These are phyloP conservation scores for Microbotryomycetes sp. DNA, from an alignment of 1,284 basidiomycete species.

Conservation along the genomic window DNA sequence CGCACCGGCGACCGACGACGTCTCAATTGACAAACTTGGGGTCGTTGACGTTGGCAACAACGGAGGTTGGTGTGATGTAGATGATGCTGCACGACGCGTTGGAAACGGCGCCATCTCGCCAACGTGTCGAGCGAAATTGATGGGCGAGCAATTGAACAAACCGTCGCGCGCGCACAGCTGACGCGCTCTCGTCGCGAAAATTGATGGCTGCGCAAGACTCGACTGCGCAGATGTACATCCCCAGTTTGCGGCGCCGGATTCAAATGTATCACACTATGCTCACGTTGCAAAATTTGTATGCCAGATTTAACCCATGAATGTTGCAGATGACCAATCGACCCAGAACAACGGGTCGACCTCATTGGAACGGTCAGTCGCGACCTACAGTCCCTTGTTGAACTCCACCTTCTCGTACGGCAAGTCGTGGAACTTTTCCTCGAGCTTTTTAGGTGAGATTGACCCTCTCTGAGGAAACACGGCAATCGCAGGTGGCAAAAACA, in stretches of 20 bases:
- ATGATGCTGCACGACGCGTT: neutral
- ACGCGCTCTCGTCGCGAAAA: neutral
- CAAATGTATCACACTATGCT: no score
- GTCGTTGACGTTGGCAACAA: neutral
- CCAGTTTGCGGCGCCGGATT: no score
- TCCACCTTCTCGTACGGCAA: constrained; percentile 44
- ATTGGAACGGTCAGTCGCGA: neutral
- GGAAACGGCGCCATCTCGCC: neutral
- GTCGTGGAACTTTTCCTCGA: constrained; percentile 43
- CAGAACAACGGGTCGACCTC: no score
- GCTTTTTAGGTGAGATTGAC: constrained; percentile 42
- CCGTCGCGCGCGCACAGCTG: neutral
- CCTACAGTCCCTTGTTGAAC: constrained; percentile 50
- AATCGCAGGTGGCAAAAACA: constrained; percentile 53
- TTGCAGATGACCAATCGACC: no score
- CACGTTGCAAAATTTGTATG: no score
- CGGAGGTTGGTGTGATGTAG: neutral
- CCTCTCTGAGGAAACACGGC: constrained; percentile 51
- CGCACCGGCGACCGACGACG: no score
- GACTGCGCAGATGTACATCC: no score
- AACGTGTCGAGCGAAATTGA: no score
- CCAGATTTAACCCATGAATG: no score
- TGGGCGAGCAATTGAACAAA: no score
- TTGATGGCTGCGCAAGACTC: neutral
- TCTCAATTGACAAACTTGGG: no score